Evolutionary conservation across 768 basidiomycete species (phyloP).

Genomic region (Suillus hirtellus): DNA sequence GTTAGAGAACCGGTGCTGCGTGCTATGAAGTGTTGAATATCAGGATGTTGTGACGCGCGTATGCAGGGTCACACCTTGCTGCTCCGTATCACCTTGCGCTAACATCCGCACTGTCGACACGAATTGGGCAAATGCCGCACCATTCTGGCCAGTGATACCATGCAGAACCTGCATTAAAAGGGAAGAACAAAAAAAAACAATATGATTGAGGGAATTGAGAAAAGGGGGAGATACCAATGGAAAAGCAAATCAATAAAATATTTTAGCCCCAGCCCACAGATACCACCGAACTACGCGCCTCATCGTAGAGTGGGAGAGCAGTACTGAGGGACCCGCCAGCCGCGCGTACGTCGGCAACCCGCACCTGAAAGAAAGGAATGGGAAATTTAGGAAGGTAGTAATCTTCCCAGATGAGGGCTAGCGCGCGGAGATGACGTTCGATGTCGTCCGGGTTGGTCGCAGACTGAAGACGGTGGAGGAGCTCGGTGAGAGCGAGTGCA

Average conservation of each 20-base stretch:
- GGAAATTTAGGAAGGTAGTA: conserved; percentile 33
- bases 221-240: conserved; percentile 1
- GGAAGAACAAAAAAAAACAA: background rate
- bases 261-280: conserved; percentile 4
- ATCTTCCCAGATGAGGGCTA: conserved; percentile 33
- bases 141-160: conserved; percentile 21
- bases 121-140: conserved; percentile 24
- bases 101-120: conserved; percentile 26
- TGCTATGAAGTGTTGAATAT: conserved; percentile 9
- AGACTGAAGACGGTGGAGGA: conserved; percentile 17
- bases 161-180: conserved; percentile 23
- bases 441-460: conserved; percentile 17
- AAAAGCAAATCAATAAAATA: background rate
- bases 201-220: background rate
- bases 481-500: conserved; percentile 21
- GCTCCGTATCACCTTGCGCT: conserved; percentile 27
- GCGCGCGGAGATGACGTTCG: conserved; percentile 26
- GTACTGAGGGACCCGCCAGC: conserved; percentile 32
- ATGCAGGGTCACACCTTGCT: conserved; percentile 25
- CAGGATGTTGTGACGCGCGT: background rate
- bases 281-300: conserved; percentile 20
- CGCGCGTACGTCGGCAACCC: conserved; percentile 34
- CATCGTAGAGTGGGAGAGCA: conserved; percentile 30
- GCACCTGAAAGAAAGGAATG: conserved; percentile 32
- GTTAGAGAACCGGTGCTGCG: conserved; percentile 23